Base-by-base conservation (phyloP, 495 filamentous ascomycete genomes). In the Talaromyces thailandensis region DNA sequence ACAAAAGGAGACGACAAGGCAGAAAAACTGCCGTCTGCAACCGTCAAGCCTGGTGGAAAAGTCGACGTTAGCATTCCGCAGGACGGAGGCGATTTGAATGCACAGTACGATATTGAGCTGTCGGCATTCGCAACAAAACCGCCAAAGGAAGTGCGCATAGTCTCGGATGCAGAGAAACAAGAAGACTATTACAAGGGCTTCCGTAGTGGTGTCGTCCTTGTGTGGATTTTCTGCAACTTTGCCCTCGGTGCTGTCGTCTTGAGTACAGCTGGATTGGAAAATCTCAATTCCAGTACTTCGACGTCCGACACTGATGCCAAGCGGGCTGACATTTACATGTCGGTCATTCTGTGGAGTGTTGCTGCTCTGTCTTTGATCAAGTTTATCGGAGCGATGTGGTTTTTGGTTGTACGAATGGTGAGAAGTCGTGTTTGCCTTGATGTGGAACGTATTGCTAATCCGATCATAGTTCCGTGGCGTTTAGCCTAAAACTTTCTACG, bases 181-280 rank as follows among this genome's bases (percentile, higher is more conserved):
- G 92, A 96, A 76, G 94, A 98, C 72, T 99, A 98, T 71, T 99
- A 99, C 80, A 92, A 93, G 68, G 94, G 93, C 48, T 96, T 99
- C 71, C 84, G 95, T 55, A 92, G 89, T 60, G 82, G 90, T 14
- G 92, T 96, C 67, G 95, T 99, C 60, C 79, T 99, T 58, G 82
- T 87, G 61, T 99, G 95, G 95, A 94, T 99, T 76, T 92, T 96
- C 69, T 93, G 86, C 66, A 99, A 99, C 74, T 89, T 98, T 69
- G 92, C 86, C 9, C 86, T 99, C 5, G 82, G 81, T 4, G 94
- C 94, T 1, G 83, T 93, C n/a, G 92, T 99, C 48, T 75, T 98
- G 62, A 89, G 87, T 64, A 84, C 88, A 1, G 95, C 87, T 24
- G 95, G 95, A 6, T 69, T 97, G 61, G 85, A 94, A 62, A 80